These are phyloP conservation scores for Trametopsis cervina DNA, from an alignment of 768 basidiomycete species.

Conservation along the genomic window DNA sequence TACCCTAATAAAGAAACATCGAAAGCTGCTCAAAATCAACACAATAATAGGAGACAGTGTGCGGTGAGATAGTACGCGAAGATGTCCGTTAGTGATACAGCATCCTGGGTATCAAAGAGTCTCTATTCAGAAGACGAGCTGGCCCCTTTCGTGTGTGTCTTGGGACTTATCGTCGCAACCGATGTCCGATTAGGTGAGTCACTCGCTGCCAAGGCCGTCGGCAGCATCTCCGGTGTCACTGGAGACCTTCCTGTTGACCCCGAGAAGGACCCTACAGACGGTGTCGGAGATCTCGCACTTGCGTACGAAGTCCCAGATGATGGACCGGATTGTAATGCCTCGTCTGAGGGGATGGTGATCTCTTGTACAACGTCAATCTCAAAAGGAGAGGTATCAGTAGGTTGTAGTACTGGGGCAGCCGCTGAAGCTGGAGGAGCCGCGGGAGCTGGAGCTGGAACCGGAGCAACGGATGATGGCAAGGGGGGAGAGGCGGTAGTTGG, in stretches of 20 bases:
- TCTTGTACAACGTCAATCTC: not conserved
- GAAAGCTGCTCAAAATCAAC: conserved; percentile 12
- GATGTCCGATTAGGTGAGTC: conserved; percentile 5
- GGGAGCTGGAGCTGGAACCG: no score
- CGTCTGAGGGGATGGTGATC: not conserved
- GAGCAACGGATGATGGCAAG: not conserved
- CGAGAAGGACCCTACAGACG: conserved; percentile 5
- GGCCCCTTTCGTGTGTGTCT: not conserved
- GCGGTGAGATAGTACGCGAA: no score
- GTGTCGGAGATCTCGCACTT: conserved; percentile 4
- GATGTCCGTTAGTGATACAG: conserved; percentile 11
- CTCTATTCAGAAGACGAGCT: conserved; percentile 7
- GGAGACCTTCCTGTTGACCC: not conserved
- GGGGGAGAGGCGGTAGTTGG: not conserved
- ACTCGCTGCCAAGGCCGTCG: conserved; percentile 2
- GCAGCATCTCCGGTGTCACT: conserved; percentile 1
- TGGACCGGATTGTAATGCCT: conserved; percentile 11
- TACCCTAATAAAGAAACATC: conserved; percentile 9
- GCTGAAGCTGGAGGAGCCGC: no score
- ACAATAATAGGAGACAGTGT: not conserved
- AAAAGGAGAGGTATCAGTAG: not conserved
- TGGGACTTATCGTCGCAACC: not conserved
- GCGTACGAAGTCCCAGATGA: not conserved
- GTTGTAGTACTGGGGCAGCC: no score
- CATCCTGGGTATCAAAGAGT: conserved; percentile 4